Conservation (phyloP, 345 rosid species). For the Citrus cavaleriei region DNA sequence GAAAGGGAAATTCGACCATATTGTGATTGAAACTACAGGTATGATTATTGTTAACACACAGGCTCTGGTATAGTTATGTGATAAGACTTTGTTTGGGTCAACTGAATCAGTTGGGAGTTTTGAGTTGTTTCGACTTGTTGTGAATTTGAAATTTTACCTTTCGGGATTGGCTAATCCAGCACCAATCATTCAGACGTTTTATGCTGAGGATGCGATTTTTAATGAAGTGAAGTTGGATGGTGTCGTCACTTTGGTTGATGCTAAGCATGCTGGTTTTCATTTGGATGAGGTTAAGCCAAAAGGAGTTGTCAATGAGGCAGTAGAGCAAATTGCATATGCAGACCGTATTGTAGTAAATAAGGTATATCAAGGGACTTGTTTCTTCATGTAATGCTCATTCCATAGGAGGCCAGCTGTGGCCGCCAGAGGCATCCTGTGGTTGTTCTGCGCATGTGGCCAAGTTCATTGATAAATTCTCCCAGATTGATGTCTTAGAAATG, state of each 20-base stretch:
- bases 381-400: not conserved
- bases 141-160: slow-evolving; percentile 5
- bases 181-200: slow-evolving; percentile 97
- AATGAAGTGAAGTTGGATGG: slow-evolving; percentile 92
- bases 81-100: not conserved
- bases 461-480: not conserved
- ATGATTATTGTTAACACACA: not conserved
- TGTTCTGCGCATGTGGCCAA: not conserved
- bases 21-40: slow-evolving; percentile 94
- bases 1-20: slow-evolving; percentile 90
- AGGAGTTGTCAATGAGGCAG: slow-evolving; percentile 94
- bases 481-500: slow-evolving; percentile 1
- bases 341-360: slow-evolving; percentile 86
- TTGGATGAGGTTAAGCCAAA: slow-evolving; percentile 82
- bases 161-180: slow-evolving; percentile 95
- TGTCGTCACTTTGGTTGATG: slow-evolving; percentile 91
- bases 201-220: slow-evolving; percentile 80
- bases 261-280: slow-evolving; percentile 86
- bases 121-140: not conserved
- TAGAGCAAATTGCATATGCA: slow-evolving; percentile 96
- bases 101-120: not conserved
- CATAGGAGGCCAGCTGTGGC: not conserved
- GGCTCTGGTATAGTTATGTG: not conserved
- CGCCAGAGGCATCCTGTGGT: too few relatives aligned
- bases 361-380: slow-evolving; percentile 27